phyloP scores from a whole-genome alignment of 805 yeast genomes.

The Candida endomychidarum region DNA sequence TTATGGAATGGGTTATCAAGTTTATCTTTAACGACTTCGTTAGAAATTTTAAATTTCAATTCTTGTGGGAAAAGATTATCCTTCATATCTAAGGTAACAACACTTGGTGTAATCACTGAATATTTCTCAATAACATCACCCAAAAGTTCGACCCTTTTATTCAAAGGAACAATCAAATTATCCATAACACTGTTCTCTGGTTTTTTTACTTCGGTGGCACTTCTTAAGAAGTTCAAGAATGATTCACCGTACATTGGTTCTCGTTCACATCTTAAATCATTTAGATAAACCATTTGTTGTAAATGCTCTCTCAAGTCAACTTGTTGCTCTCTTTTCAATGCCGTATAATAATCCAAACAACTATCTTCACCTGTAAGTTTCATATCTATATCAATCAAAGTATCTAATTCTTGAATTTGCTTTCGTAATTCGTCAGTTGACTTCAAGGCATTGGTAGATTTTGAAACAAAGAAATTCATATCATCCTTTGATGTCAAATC shows the following conservation, averaged over 20 bases:
- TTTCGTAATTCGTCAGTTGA: conserved; percentile 47
- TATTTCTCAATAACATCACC: conserved; percentile 63
- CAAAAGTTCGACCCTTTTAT: conserved; percentile 34
- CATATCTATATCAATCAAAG: conserved; percentile 24
- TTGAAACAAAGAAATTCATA: conserved; percentile 47
- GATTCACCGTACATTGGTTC: conserved; percentile 70
- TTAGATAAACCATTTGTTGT: conserved; percentile 60
- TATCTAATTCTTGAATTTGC: conserved; percentile 45
- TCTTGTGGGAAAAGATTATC: conserved; percentile 47
- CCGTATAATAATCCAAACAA: conserved; percentile 59
- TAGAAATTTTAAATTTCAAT: conserved; percentile 31
- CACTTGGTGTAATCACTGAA: conserved; percentile 87
- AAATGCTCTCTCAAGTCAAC: conserved; percentile 51
- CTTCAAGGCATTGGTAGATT: conserved; percentile 43
- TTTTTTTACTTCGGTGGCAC: conserved; percentile 9
- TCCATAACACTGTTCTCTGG: conserved; percentile 16
- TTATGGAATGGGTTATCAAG: conserved; percentile 67
- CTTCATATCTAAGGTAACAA: conserved; percentile 71
- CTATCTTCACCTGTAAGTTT: conserved; percentile 24
- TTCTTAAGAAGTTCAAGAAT: conserved; percentile 42
- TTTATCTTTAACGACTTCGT: conserved; percentile 34
- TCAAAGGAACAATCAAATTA: conserved; percentile 25
- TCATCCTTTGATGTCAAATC: conserved; percentile 49
- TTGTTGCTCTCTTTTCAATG: conserved; percentile 52
- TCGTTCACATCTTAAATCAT: conserved; percentile 61